Percentiles rank a stretch among this genome's conserved stretches.
These are phyloP conservation scores for Solanum etuberosum DNA, from an alignment of 257 asterid species.

Conservation along the genomic window DNA sequence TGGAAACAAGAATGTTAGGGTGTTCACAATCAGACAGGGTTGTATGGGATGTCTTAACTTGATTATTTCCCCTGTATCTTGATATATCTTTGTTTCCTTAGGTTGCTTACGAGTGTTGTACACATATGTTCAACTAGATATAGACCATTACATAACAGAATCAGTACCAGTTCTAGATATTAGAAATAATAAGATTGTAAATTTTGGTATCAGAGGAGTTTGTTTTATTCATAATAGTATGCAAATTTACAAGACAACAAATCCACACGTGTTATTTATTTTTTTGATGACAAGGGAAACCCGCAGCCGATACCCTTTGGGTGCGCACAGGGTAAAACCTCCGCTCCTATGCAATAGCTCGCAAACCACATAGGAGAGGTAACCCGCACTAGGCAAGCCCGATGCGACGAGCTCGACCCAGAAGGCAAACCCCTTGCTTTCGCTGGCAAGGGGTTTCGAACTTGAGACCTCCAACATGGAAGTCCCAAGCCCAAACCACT, in stretches of 20 bases:
- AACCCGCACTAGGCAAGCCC: no score
- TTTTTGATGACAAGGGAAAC: no score
- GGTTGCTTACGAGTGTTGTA: not conserved
- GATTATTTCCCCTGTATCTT: not conserved
- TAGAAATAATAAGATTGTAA: not conserved
- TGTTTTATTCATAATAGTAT: not conserved
- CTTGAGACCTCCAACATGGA: no score
- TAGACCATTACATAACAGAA: not conserved
- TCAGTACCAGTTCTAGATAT: not conserved
- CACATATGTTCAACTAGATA: not conserved
- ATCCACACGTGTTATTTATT: not conserved
- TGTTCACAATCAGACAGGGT: not conserved
- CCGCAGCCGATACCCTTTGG: no score
- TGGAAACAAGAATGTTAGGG: not conserved
- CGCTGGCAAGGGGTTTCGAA: no score
- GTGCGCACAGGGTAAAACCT: no score
- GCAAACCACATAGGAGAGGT: no score
- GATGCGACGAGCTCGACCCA: no score
- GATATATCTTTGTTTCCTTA: not conserved
- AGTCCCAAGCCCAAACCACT: no score
- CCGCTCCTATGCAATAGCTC: no score
- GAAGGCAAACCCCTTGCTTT: no score
- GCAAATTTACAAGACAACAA: not conserved
- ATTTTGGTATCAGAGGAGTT: not conserved
- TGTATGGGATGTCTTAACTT: not conserved